Conservation (phyloP, 2,329 filamentous ascomycete genomes). For the Fusarium fujikuroi region DNA sequence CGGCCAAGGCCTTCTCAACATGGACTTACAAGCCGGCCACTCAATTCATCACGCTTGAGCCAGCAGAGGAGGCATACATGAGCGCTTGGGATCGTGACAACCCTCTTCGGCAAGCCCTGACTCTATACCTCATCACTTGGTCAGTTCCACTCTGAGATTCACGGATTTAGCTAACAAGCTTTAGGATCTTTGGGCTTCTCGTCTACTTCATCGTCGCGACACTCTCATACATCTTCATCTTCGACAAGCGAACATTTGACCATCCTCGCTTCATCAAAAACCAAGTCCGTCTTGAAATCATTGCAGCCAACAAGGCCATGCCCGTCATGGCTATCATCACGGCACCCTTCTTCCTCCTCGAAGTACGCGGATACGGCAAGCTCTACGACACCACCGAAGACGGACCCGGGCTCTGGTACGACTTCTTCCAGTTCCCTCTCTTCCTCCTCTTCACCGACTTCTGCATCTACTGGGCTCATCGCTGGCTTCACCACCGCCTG, state of each 20-base stretch:
- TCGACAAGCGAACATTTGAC: constrained; percentile 87
- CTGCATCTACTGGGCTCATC: constrained; percentile 92
- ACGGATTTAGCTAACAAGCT: background rate
- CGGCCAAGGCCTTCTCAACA: constrained; percentile 65
- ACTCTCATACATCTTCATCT: constrained; percentile 87
- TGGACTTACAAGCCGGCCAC: constrained; percentile 81
- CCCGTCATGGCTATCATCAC: constrained; percentile 87
- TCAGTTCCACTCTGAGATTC: constrained; percentile 54
- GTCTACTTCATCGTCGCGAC: constrained; percentile 88
- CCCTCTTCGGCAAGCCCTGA: constrained; percentile 76
- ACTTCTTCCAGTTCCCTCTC: constrained; percentile 83
- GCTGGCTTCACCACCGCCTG: constrained; percentile 80
- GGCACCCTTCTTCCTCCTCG: constrained; percentile 80
- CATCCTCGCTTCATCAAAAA: constrained; percentile 97
- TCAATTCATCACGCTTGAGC: constrained; percentile 73
- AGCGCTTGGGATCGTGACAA: constrained; percentile 84
- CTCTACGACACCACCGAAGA: constrained; percentile 85
- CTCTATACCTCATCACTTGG: constrained; percentile 89
- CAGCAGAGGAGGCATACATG: constrained; percentile 80
- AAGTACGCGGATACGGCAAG: constrained; percentile 86
- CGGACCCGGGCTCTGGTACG: constrained; percentile 81
- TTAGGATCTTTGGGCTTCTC: constrained; percentile 83
- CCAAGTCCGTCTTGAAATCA: constrained; percentile 87
- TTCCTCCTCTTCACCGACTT: constrained; percentile 91
- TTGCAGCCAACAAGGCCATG: constrained; percentile 79